phyloP scores from a whole-genome alignment of 2,329 filamentous ascomycete species.

The Aureobasidium sp. region DNA sequence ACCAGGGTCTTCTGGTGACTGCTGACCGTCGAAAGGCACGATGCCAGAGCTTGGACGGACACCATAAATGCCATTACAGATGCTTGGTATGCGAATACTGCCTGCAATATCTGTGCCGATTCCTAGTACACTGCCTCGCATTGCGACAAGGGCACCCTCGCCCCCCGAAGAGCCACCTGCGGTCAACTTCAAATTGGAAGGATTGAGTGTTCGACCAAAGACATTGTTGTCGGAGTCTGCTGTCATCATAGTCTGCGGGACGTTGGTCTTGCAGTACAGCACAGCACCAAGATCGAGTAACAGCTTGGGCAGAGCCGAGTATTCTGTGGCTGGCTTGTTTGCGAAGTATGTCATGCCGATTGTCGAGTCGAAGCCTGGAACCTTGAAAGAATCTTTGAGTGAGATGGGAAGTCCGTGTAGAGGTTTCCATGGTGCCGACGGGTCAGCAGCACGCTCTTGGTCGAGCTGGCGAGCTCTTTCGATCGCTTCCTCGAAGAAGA shows the following conservation, averaged over 20 bases:
- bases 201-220: conserved; percentile 47
- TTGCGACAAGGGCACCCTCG: conserved; percentile 50
- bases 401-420: conserved; percentile 47
- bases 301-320: conserved; percentile 29
- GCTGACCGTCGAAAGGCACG: conserved; percentile 11
- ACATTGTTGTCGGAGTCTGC: conserved; percentile 26
- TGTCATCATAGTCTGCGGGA: conserved; percentile 37
- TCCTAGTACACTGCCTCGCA: conserved; percentile 51
- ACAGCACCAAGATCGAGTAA: conserved; percentile 37
- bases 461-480: conserved; percentile 20
- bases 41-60: conserved; percentile 18
- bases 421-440: conserved; percentile 16
- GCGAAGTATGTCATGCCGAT: conserved; percentile 50
- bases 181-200: conserved; percentile 50
- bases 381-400: conserved; percentile 54
- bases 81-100: conserved; percentile 71
- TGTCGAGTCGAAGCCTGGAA: conserved; percentile 49
- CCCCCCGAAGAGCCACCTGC: conserved; percentile 60
- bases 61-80: conserved; percentile 47
- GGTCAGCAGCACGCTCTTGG: conserved; percentile 15
- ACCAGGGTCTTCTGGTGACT: conserved; percentile 4
- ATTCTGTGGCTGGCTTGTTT: conserved; percentile 22
- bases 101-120: conserved; percentile 55
- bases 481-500: conserved; percentile 35
- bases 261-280: conserved; percentile 45